Evolutionary conservation across 2,329 filamentous ascomycete species (phyloP).

Genomic region (Volutella citrinella): DNA sequence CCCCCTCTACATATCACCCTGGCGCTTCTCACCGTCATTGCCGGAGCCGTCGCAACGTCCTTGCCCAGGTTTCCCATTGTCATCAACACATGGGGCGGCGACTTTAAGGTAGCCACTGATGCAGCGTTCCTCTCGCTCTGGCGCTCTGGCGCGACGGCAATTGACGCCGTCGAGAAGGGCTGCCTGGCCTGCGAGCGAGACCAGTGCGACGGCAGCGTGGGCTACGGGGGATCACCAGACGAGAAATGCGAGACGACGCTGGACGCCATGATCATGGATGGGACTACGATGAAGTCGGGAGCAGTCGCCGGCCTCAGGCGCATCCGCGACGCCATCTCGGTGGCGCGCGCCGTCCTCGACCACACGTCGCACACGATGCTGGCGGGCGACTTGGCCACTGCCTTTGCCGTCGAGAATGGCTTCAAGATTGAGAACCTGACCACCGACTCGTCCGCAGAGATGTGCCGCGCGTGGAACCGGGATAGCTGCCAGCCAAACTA

Average conservation of each 20-base stretch:
- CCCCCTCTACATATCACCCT: too few species aligned
- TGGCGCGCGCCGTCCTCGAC: constrained; percentile 49
- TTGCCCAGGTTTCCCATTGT: constrained; percentile 45
- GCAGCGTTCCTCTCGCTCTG: constrained; percentile 42
- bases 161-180: constrained; percentile 52
- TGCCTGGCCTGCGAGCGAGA: constrained; percentile 49
- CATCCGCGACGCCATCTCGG: constrained; percentile 45
- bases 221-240: constrained; percentile 53
- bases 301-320: constrained; percentile 51
- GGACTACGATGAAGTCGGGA: constrained; percentile 49
- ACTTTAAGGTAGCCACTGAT: constrained; percentile 50
- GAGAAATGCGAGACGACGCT: constrained; percentile 57
- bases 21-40: too few species aligned
- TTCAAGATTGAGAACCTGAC: constrained; percentile 43
- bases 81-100: constrained; percentile 54
- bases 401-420: constrained; percentile 51
- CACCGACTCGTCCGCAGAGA: constrained; percentile 36
- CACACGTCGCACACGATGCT: constrained; percentile 51
- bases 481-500: constrained; percentile 51
- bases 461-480: constrained; percentile 42
- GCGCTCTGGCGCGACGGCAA: constrained; percentile 31
- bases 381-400: constrained; percentile 50
- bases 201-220: constrained; percentile 54
- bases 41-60: too few species aligned
- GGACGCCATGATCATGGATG: constrained; percentile 59